A percentile compares a stretch with the other conserved stretches of the same genome.
Conservation (phyloP, 129 eudicot genomes). For the Lactuca saligna region DNA sequence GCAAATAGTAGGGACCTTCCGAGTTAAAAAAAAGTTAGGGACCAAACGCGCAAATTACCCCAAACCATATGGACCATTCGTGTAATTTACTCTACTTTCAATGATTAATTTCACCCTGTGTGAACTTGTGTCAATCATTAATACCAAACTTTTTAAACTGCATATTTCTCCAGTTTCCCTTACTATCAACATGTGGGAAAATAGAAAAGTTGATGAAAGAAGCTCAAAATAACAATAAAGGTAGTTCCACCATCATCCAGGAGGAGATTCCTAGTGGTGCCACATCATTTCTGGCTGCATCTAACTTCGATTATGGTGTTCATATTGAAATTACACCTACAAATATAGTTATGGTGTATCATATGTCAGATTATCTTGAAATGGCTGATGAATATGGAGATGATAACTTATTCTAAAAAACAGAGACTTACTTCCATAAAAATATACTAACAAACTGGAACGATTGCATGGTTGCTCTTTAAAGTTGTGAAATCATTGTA, state of each 20-base stretch:
- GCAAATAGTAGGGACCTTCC: too few species aligned
- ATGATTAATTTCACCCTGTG: background rate
- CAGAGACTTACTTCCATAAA: slow-evolving; percentile 67
- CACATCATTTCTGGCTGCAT: slow-evolving; percentile 44
- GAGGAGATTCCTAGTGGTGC: slow-evolving; percentile 72
- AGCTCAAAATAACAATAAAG: slow-evolving; percentile 34
- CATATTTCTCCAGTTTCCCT: slow-evolving; percentile 66
- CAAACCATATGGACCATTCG: too few species aligned
- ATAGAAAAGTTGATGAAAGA: slow-evolving; percentile 55
- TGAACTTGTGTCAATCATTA: background rate
- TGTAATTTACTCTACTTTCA: too few species aligned
- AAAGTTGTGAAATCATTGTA: slow-evolving; percentile 48
- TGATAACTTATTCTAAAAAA: slow-evolving; percentile 55
- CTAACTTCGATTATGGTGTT: slow-evolving; percentile 67
- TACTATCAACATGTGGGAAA: slow-evolving; percentile 75
- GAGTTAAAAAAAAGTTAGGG: too few species aligned
- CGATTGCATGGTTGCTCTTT: slow-evolving; percentile 74
- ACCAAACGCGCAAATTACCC: too few species aligned
- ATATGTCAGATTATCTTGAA: slow-evolving; percentile 75
- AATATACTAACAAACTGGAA: slow-evolving; percentile 65
- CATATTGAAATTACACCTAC: slow-evolving; percentile 62
- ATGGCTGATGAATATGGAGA: slow-evolving; percentile 76
- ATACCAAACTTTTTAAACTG: slow-evolving; percentile 14
- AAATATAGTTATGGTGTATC: slow-evolving; percentile 59
- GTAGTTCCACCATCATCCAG: slow-evolving; percentile 29